Base-by-base conservation (phyloP, 208 protist genomes). In the Trypanosomatidae sp. region DNA sequence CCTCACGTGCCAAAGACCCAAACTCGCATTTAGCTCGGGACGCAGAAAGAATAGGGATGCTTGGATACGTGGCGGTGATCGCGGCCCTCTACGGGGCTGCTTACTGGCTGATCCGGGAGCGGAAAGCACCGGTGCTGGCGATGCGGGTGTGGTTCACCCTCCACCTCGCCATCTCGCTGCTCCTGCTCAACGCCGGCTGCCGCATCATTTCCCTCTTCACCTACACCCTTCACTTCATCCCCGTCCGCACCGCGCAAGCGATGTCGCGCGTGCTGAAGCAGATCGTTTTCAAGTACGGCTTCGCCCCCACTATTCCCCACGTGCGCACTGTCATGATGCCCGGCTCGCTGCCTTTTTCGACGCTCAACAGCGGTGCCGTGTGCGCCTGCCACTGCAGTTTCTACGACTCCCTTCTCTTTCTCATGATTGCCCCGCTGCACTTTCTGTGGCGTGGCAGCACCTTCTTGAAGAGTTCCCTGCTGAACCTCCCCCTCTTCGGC, bases 331-430 rank as follows among this genome's bases (percentile, higher is more conserved):
- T 87, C 69, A 46, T 82, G 64, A 83, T 94, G 84, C 78, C 84
- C 33, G 86, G 82, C 5, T 93, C 88, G 3, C 76, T 96, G 50
- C 74, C 76, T 33, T 86, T 74, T 69, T 77, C 75, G 19, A 72
- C 77, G 44, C 87, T 96, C 55, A 81, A 19, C 46, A 64, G 66
- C 78, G 82, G 50, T 83, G 91, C 71, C 55, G 59, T 95, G 5
- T 91, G 90, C 65, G 66, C 94, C 36, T 91, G 85, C 69, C 93
- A 97, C 86, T 86, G 90, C 12, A 94, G 87, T 62, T 95, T 95
- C 86, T 95, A 95, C 47, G 93, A 97, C 80, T 89, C 84, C 1
- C 39, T 96, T 25, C 73, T 95, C 10, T 93, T 87, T 69, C 70
- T 93, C 17, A 86, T 80, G 82, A 71, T 81, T 12, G 83, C 81